Conservation (phyloP, 768 basidiomycete species). For the Podaxis sp. region DNA sequence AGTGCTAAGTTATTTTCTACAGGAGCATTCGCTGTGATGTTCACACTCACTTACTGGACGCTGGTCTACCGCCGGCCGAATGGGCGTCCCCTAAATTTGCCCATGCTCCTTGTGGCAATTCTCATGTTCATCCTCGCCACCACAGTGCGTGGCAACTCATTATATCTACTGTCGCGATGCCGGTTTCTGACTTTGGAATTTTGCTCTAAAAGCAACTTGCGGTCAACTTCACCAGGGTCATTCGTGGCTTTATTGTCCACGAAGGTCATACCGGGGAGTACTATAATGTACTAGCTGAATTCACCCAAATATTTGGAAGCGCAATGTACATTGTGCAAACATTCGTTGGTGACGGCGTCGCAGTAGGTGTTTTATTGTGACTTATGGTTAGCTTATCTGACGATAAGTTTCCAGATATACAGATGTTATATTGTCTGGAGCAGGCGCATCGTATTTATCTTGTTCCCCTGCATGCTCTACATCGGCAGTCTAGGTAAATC, state of each 20-base stretch:
- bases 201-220: constrained; percentile 32
- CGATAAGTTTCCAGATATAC: constrained; percentile 23
- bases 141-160: constrained; percentile 22
- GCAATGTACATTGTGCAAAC: constrained; percentile 37
- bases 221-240: constrained; percentile 34
- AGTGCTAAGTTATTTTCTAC: background rate
- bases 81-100: constrained; percentile 27
- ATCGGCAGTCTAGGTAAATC: constrained; percentile 30
- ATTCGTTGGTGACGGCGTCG: constrained; percentile 36
- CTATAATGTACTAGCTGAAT: constrained; percentile 33
- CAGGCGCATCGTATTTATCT: constrained; percentile 22
- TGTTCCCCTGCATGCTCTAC: constrained; percentile 28
- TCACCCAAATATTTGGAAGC: constrained; percentile 37
- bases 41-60: constrained; percentile 30
- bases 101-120: constrained; percentile 31
- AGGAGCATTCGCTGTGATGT: constrained; percentile 31
- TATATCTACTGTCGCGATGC: background rate
- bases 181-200: background rate
- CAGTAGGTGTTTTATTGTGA: constrained; percentile 24
- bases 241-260: constrained; percentile 32
- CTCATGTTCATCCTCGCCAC: constrained; percentile 33
- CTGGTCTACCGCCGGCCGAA: constrained; percentile 26
- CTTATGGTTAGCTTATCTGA: background rate
- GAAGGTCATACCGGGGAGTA: constrained; percentile 30
- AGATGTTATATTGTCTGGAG: constrained; percentile 35